Conservation (phyloP, 2,329 filamentous ascomycete species). For the Tolypocladium tundrense region DNA sequence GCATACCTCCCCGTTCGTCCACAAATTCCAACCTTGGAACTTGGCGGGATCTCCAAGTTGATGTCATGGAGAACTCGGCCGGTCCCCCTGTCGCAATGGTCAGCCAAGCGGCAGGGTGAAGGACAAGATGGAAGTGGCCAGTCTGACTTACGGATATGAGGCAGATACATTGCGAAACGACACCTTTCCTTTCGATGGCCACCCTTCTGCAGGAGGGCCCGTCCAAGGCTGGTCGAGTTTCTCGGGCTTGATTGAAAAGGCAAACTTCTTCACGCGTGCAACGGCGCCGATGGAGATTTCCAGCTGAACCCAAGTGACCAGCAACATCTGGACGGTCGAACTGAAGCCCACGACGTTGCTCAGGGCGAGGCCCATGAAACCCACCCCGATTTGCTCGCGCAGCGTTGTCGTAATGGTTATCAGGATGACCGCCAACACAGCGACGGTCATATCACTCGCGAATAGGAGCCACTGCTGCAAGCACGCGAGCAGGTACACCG, state of each 20-base stretch:
- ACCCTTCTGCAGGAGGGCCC: slow-evolving; percentile 27
- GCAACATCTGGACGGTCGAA: slow-evolving; percentile 15
- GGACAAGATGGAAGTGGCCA: too few relatives aligned
- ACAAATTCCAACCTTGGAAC: too few relatives aligned
- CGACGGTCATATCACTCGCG: slow-evolving; percentile 1
- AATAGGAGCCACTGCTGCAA: too few relatives aligned
- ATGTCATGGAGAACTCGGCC: too few relatives aligned
- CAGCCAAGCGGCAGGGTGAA: too few relatives aligned
- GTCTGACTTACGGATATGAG: too few relatives aligned
- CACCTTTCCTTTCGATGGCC: slow-evolving; percentile 35
- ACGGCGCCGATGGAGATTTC: slow-evolving; percentile 18
- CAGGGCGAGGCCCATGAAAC: slow-evolving; percentile 13
- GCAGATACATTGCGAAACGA: too few relatives aligned
- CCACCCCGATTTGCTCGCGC: not conserved
- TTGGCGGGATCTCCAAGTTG: too few relatives aligned
- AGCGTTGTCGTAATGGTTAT: slow-evolving; percentile 7
- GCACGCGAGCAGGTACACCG: too few relatives aligned
- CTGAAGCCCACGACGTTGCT: slow-evolving; percentile 18
- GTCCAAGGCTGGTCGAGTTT: slow-evolving; percentile 8
- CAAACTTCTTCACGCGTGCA: slow-evolving; percentile 8
- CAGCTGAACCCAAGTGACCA: slow-evolving; percentile 20
- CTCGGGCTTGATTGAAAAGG: slow-evolving; percentile 7
- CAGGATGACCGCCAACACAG: slow-evolving; percentile 9
- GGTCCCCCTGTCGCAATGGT: too few relatives aligned
- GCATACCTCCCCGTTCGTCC: too few relatives aligned